These are phyloP conservation scores for Phoma sp. DNA, from an alignment of 2,329 filamentous ascomycete species.

Conservation along the genomic window DNA sequence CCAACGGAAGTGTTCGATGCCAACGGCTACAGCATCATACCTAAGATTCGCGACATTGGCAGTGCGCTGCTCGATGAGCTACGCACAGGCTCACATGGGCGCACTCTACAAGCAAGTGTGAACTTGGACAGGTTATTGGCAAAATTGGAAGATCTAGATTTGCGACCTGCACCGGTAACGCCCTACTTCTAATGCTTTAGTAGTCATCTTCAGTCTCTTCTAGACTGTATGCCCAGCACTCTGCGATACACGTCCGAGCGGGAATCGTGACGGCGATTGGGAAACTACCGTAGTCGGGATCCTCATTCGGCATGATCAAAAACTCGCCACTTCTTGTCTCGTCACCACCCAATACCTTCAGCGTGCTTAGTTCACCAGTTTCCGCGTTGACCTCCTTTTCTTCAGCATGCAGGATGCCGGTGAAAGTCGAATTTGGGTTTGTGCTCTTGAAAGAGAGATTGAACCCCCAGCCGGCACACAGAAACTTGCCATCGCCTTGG, in stretches of 20 bases:
- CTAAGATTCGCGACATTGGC: slow-evolving; percentile 30
- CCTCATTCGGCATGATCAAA: slow-evolving; percentile 62
- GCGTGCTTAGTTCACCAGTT: slow-evolving; percentile 46
- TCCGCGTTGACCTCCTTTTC: slow-evolving; percentile 51
- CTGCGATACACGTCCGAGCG: slow-evolving; percentile 50
- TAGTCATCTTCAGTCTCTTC: slow-evolving; percentile 31
- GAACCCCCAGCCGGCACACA: slow-evolving; percentile 56
- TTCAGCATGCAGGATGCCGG: slow-evolving; percentile 52
- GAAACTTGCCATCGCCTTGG: slow-evolving; percentile 47
- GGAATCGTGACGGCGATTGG: slow-evolving; percentile 63
- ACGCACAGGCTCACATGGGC: slow-evolving; percentile 20
- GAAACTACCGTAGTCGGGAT: slow-evolving; percentile 64
- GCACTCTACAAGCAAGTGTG: slow-evolving; percentile 22
- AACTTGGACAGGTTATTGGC: slow-evolving; percentile 22
- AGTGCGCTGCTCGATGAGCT: slow-evolving; percentile 26
- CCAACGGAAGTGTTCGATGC: slow-evolving; percentile 30
- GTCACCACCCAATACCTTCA: slow-evolving; percentile 52
- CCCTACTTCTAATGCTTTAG: slow-evolving; percentile 7
- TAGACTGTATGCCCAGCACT: slow-evolving; percentile 33
- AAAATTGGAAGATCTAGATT: slow-evolving; percentile 24
- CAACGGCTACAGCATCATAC: slow-evolving; percentile 30
- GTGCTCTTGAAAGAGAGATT: slow-evolving; percentile 44
- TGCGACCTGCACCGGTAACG: slow-evolving; percentile 10
- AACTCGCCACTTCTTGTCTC: slow-evolving; percentile 57
- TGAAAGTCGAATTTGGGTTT: slow-evolving; percentile 46